Percentiles rank a stretch among this genome's conserved stretches.
These are phyloP conservation scores for Starmera dryadoides DNA, from an alignment of 805 yeast genomes.

Conservation along the genomic window DNA sequence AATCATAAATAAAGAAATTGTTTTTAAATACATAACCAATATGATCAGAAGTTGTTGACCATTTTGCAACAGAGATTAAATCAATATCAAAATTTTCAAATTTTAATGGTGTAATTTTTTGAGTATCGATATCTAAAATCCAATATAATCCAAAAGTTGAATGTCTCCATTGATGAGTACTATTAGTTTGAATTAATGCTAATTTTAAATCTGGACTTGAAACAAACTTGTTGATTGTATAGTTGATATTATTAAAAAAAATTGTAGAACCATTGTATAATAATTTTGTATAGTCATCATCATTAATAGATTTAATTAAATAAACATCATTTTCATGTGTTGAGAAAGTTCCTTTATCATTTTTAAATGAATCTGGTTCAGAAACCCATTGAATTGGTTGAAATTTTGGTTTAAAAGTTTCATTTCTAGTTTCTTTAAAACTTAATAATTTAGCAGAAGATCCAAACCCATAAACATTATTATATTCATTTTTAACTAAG, in stretches of 20 bases:
- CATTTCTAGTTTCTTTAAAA: conserved; percentile 43
- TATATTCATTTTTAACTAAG: neutral
- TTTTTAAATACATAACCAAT: conserved; percentile 64
- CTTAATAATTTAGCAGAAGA: conserved; percentile 8
- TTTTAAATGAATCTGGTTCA: conserved; percentile 35
- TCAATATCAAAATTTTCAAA: conserved; percentile 21
- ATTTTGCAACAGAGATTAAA: conserved; percentile 41
- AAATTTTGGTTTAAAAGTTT: conserved; percentile 44
- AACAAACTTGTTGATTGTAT: conserved; percentile 42
- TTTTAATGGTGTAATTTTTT: conserved; percentile 18
- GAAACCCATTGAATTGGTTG: conserved; percentile 66
- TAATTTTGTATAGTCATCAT: conserved; percentile 33
- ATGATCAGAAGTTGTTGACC: conserved; percentile 67
- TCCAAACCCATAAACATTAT: conserved; percentile 3
- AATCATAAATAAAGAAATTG: conserved; percentile 54
- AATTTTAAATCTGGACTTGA: conserved; percentile 62
- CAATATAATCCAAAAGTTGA: conserved; percentile 38
- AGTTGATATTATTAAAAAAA: conserved; percentile 27
- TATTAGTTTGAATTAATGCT: conserved; percentile 55
- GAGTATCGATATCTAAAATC: conserved; percentile 27
- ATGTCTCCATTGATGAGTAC: conserved; percentile 53
- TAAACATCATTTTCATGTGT: conserved; percentile 41
- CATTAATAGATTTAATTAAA: conserved; percentile 42
- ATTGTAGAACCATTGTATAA: conserved; percentile 47
- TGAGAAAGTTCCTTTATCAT: conserved; percentile 66